Conservation (phyloP, 306 rosid genomes). For the Mimosa pudica region DNA sequence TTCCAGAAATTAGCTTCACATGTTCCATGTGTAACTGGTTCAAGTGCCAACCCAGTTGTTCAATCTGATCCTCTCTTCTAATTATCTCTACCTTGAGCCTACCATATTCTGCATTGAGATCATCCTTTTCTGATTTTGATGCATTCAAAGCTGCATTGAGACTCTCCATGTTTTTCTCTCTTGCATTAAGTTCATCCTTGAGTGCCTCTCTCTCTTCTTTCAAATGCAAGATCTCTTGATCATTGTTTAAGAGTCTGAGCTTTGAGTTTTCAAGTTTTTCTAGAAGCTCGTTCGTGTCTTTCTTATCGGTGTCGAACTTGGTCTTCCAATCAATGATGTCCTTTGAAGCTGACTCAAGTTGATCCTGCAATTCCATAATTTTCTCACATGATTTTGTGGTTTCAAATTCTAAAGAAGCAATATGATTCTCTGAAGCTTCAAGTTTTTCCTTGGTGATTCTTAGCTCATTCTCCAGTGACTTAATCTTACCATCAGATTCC, state of each 20-base stretch:
- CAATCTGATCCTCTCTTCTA: neutral
- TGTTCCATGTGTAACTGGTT: conserved; percentile 22
- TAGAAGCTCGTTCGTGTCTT: conserved; percentile 73
- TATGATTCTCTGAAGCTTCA: conserved; percentile 56
- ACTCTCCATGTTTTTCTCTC: neutral
- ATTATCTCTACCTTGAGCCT: neutral
- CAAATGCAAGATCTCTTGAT: conserved; percentile 9
- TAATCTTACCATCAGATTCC: conserved; percentile 36
- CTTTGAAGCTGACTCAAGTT: neutral
- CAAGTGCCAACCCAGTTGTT: conserved; percentile 9
- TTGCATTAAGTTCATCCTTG: neutral
- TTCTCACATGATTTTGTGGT: conserved; percentile 56
- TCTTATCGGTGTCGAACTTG: conserved; percentile 41
- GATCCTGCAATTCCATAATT: conserved; percentile 43
- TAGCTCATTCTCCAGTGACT: conserved; percentile 55
- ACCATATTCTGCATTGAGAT: neutral
- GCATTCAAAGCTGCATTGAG: conserved; percentile 7
- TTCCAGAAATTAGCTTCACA: conserved; percentile 6
- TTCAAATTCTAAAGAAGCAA: conserved; percentile 60
- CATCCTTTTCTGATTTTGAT: no score
- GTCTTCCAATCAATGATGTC: neutral
- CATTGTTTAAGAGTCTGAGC: conserved; percentile 27
- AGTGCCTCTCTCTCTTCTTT: neutral
- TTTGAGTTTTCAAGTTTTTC: conserved; percentile 72
- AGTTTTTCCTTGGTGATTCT: conserved; percentile 60